A percentile compares a stretch with the other conserved stretches of the same genome.
Evolutionary conservation across 768 basidiomycete species (phyloP).

Genomic region (Suillus cothurnatus): DNA sequence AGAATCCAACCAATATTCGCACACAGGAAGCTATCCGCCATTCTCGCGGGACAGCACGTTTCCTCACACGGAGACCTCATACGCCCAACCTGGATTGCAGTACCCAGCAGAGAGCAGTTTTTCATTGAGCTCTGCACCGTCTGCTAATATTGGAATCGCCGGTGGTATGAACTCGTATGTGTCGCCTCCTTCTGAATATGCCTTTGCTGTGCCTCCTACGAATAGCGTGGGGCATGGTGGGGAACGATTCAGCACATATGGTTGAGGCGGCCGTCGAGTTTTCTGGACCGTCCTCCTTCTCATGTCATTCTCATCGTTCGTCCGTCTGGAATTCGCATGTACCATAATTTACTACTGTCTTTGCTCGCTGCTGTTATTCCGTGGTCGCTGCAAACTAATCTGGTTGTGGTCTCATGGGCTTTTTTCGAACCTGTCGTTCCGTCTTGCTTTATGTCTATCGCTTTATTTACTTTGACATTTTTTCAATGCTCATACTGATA

Average conservation of each 20-base stretch:
- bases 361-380: slow-evolving; percentile 7
- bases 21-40: slow-evolving; percentile 16
- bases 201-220: slow-evolving; percentile 16
- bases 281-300: background rate
- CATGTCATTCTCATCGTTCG: background rate
- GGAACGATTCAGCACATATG: slow-evolving; percentile 24
- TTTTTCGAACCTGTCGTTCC: slow-evolving; percentile 3
- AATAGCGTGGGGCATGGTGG: slow-evolving; percentile 19
- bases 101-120: slow-evolving; percentile 24
- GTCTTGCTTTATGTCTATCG: background rate
- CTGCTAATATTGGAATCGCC: slow-evolving; percentile 17
- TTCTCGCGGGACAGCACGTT: slow-evolving; percentile 15
- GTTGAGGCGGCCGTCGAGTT: background rate
- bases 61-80: slow-evolving; percentile 5
- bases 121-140: slow-evolving; percentile 5
- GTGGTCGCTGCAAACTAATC: slow-evolving; percentile 9
- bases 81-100: slow-evolving; percentile 17
- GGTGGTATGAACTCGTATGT: slow-evolving; percentile 19
- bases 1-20: slow-evolving; percentile 15
- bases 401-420: slow-evolving; percentile 13
- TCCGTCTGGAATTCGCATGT: slow-evolving; percentile 7
- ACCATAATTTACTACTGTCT: slow-evolving; percentile 6
- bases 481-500: slow-evolving; percentile 11
- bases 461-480: slow-evolving; percentile 5
- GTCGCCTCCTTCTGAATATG: slow-evolving; percentile 23